phyloP scores from a whole-genome alignment of 768 basidiomycete species.

The Vararia minispora region DNA sequence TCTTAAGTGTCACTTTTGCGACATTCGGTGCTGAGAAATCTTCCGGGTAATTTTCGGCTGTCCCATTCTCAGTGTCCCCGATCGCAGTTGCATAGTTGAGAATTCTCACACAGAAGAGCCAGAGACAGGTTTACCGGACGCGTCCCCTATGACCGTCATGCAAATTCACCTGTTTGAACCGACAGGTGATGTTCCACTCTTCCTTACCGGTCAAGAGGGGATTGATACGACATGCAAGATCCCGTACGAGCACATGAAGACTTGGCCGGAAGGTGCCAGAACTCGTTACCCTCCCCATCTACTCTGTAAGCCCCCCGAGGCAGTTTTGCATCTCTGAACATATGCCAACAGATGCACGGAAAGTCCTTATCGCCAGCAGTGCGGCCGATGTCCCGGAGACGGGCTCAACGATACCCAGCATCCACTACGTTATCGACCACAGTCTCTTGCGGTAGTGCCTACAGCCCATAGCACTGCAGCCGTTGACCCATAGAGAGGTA shows the following conservation, averaged over 20 bases:
- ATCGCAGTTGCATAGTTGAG: conserved; percentile 93
- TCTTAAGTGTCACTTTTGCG: conserved; percentile 91
- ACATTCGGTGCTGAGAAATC: conserved; percentile 98
- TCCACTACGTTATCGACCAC: conserved; percentile 97
- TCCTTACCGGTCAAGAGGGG: conserved; percentile 96
- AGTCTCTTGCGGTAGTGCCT: conserved; percentile 96
- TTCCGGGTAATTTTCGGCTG: conserved; percentile 97
- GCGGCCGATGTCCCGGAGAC: conserved; percentile 98
- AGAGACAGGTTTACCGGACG: conserved; percentile 91
- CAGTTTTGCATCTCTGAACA: conserved; percentile 96
- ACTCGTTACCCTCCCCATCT: conserved; percentile 93
- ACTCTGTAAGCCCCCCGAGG: conserved; percentile 92
- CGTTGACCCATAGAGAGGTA: conserved; percentile 41
- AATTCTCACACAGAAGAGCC: conserved; percentile 95
- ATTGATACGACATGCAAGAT: conserved; percentile 97
- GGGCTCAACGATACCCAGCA: conserved; percentile 91
- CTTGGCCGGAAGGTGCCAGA: conserved; percentile 95
- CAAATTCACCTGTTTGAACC: conserved; percentile 98
- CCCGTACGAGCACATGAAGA: conserved; percentile 95
- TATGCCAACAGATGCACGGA: conserved; percentile 89
- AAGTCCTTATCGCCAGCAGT: conserved; percentile 97
- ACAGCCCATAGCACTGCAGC: conserved; percentile 83
- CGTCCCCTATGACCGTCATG: conserved; percentile 95
- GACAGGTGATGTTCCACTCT: conserved; percentile 88
- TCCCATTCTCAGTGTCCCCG: conserved; percentile 97